phyloP scores from a whole-genome alignment of 164 flowering plant species.

The grape (Vitis vinifera) region DNA sequence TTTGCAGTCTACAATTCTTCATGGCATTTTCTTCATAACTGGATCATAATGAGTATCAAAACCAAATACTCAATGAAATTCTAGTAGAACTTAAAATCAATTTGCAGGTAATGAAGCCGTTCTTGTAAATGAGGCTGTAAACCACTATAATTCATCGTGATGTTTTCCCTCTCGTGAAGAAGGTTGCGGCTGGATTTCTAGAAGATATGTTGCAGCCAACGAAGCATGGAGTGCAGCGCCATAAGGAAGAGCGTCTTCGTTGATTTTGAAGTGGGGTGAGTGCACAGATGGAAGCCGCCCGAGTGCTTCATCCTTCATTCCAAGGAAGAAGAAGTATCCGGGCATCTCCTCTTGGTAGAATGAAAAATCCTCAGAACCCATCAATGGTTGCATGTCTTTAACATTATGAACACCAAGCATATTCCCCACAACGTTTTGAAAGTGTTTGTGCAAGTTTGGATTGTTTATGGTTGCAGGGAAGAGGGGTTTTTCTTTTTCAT shows the following conservation, averaged over 20 bases:
- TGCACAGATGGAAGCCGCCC: constrained; percentile 31
- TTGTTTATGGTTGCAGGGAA: constrained; percentile 29
- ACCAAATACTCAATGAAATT: no score
- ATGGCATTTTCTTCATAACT: no score
- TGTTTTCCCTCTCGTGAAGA: no score
- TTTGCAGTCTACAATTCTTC: no score
- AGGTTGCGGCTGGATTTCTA: no score
- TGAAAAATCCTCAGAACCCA: constrained; percentile 46
- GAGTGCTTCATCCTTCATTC: constrained; percentile 47
- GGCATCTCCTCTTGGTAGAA: constrained; percentile 35
- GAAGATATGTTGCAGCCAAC: constrained; percentile 54
- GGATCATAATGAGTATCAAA: no score
- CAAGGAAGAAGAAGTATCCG: constrained; percentile 39
- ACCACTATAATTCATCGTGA: no score
- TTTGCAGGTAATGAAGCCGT: no score
- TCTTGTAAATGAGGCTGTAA: no score
- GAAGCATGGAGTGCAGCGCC: constrained; percentile 89
- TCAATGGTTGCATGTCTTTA: constrained; percentile 24
- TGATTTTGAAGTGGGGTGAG: constrained; percentile 53
- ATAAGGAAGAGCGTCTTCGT: constrained; percentile 65
- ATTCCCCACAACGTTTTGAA: constrained; percentile 25
- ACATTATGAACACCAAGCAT: constrained; percentile 27
- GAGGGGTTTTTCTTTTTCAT: constrained; percentile 7
- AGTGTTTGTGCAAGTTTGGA: constrained; percentile 28
- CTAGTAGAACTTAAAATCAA: no score